Evolutionary conservation across 164 flowering plant species (phyloP), one percentile per base, ranked within the genome.

Genomic region (Annona cherimola): DNA sequence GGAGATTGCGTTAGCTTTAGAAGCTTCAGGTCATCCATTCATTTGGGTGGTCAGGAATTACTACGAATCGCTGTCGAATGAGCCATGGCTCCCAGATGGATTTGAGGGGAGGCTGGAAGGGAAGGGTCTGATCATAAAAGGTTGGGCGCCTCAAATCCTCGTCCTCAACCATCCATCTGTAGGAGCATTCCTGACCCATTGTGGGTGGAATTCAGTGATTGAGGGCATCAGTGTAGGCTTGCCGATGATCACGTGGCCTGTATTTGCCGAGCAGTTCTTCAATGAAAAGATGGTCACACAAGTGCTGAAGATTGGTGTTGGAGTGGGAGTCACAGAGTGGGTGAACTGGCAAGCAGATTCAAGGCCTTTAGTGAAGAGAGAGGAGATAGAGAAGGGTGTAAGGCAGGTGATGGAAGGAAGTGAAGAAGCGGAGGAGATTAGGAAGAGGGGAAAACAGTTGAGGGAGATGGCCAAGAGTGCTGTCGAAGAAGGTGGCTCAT

Each of bases 1-100:
- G 3, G 95, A 90, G 80, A 76, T 88, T 0, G 95, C 91, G 0
- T 45, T 74, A 41, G 92, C 86, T 41, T n/a, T 90, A 12, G 46
- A 81, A 69, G 75, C 73, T 3, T 69, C 89, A 0, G 83, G 81
- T 3, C 45, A 81, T 0, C 69, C 80, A 3, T 89, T 90, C 69
- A 64, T 88, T 57, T 90, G 92, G 94, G 90, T 85, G 8, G 59
- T 90, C 74, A 64, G 42, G n/a, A 76, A 74, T 54, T 67, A 72
- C 61, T 81, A 78, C 55, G 83, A 82, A 16, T 82, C 87, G 1
- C 80, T 82, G 46, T 68, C 7, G 79, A 6, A 42, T 1, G 45
- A 64, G n/a, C 19, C 26, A 39, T 64, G 43, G 44, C 11, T 64
- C 16, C 45, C 67, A 3, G 14, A 35, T 9, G 67, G 45, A 41